phyloP scores from a whole-genome alignment of 306 rosid genomes.

The Heteromeles arbutifolia region DNA sequence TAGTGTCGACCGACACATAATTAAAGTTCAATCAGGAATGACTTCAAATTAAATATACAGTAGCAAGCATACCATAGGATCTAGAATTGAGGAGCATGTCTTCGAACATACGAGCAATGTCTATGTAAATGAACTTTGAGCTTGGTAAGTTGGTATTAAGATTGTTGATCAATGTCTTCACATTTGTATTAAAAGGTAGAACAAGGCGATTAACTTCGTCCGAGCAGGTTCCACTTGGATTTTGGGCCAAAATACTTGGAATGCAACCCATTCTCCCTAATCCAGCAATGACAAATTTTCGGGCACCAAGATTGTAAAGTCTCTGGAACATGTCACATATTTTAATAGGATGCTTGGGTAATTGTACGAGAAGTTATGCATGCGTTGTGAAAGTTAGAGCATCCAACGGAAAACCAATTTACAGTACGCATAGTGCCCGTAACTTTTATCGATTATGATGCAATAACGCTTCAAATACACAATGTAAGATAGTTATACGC shows the following conservation, averaged over 20 bases:
- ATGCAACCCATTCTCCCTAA: constrained; percentile 80
- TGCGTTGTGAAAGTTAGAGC: not conserved
- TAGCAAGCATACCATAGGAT: constrained; percentile 46
- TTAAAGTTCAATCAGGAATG: not conserved
- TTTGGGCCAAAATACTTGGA: constrained; percentile 82
- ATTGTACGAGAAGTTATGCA: not conserved
- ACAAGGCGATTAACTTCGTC: constrained; percentile 70
- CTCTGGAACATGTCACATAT: constrained; percentile 30
- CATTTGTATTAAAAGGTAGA: constrained; percentile 63
- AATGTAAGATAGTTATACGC: not conserved
- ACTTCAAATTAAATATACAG: not conserved
- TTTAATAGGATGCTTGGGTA: not conserved
- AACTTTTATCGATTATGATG: not conserved
- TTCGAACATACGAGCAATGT: constrained; percentile 47
- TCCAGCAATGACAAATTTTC: constrained; percentile 71
- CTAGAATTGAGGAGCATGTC: constrained; percentile 49
- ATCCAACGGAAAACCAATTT: not conserved
- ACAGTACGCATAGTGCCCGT: not conserved
- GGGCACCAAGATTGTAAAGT: constrained; percentile 81
- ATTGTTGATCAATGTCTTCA: constrained; percentile 54
- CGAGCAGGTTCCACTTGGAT: constrained; percentile 54
- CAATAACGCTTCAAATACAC: not conserved
- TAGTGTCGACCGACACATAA: not conserved
- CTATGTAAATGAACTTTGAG: constrained; percentile 50
- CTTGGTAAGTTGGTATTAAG: constrained; percentile 60